Evolutionary conservation across 169 alveolate genomes (phyloP), one percentile per base, ranked within the genome.

Genomic region (Eimeria tenella): DNA sequence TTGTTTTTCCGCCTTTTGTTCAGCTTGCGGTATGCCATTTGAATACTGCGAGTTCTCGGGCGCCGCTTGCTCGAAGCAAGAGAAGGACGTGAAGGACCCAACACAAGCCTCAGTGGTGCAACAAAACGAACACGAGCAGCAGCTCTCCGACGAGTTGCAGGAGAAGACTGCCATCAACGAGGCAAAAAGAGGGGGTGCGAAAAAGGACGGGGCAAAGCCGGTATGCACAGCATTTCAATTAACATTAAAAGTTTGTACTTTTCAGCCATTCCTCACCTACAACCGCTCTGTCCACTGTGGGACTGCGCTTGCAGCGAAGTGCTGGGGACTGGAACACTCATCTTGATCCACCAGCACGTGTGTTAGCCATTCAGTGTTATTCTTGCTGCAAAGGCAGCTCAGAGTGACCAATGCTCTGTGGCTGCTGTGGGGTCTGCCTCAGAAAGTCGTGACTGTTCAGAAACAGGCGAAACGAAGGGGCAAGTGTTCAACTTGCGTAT

Each of bases 11-110:
- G 42, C 42, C 6, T 58, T 13, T 15, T 23, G 58, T 52, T 19
- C 56, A 82, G 90, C 90, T 52, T 82, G 90, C 58, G 62, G 90
- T 9, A 82, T 82, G 90, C 90, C 90, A 13, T 82, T 82, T 60
- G 90, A 82, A 60, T 82, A 82, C 90, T 82, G 90, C 90, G 90
- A 82, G 90, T 82, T 58, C 90, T 82, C 90, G 31, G 90, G 74
- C 15, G 90, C 75, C 42, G 90, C 90, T 15, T 82, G 90, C 50
- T 9, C 77, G 8, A 55, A 82, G 63, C 90, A 82, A 60, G 31
- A 49, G 5, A 73, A 58, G 58, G 58, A 42, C 75, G 7, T 13
- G 31, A 49, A 82, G 19, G 90, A 82, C 75, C 74, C 90, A 56
- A 82, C 13, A 10, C 87, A 77, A 8, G 87, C 71, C 9, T 23